Base-by-base conservation (phyloP, 2,329 filamentous ascomycete species). In the Trichophyton verrucosum region DNA sequence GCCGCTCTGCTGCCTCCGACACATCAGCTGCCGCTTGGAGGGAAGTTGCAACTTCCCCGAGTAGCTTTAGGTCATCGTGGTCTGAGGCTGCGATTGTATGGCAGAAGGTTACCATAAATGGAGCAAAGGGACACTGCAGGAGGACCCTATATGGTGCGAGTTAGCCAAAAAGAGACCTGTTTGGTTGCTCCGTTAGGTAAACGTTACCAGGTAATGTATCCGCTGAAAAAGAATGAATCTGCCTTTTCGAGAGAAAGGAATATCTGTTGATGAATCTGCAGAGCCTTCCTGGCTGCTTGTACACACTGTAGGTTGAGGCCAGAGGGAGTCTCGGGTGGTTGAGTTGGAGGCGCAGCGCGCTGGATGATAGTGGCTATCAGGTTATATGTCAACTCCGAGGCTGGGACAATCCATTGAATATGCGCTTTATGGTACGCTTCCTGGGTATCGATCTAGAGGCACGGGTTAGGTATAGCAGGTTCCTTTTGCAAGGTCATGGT, bases 1-100 rank as follows among this genome's bases (percentile, higher is more conserved):
- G 75, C 66, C 83, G 84, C 30, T 81, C 77, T 22, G 84, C 78
- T 1, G 81, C 80, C 66, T 85, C 81, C 1, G 83, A 86, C 1
- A 80, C 73, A 3, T 75, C 74, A 53, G 76, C 76, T 2, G 78
- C 76, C 0, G 77, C 76, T 62, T 80, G 76, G 2, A 86, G 77
- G 1, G 81, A 84, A 20, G 73, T 69, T 57, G 81, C 79, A 65
- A 87, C 86, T 1, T 80, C 76, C 40, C 78, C 76, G 0, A 87
- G 75, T 0, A 80, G 76, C 33, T 72, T 66, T 3, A 87, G 75
- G 64, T 87, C 84, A 8, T 71, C 70, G 20, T 73, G 71, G 27
- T 77, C 71, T 4, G 80, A 78, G 0, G 81, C 80, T 66, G 85
- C 81, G 42, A 80, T 76, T 1, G 73, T 71, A 60, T 79, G 74